Evolutionary conservation across 306 rosid species (phyloP).

Genomic region (Betula pendula): DNA sequence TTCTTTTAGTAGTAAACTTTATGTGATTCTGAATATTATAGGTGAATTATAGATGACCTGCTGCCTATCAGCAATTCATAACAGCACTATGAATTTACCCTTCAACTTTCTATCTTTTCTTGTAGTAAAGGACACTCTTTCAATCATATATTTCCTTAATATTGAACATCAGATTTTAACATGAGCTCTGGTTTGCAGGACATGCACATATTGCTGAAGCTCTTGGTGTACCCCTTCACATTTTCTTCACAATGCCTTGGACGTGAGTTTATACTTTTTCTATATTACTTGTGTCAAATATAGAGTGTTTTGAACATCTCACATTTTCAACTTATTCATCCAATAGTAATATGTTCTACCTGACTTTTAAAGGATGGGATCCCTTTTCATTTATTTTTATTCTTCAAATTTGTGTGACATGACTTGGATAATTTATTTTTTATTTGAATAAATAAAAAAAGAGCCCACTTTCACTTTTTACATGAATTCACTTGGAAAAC

Average conservation of each 20-base stretch:
- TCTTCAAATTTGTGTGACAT: background rate
- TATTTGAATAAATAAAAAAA: background rate
- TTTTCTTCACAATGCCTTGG: conserved; percentile 99
- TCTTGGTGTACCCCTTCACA: conserved; percentile 92
- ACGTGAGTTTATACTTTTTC: conserved; percentile 65
- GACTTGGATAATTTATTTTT: background rate
- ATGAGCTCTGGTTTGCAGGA: conserved; percentile 56
- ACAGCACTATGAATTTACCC: conserved; percentile 7
- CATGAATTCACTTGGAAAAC: background rate
- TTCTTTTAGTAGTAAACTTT: background rate
- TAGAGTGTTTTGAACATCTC: background rate
- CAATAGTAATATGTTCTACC: too few species aligned
- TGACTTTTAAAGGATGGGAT: background rate
- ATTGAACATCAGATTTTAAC: conserved; percentile 18
- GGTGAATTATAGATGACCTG: background rate
- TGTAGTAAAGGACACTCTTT: conserved; percentile 4
- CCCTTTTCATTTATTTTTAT: background rate
- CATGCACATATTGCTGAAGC: conserved; percentile 94
- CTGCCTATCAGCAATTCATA: conserved; percentile 1
- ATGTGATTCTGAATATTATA: background rate
- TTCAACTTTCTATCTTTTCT: background rate
- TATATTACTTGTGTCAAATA: conserved; percentile 1
- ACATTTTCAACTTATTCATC: background rate
- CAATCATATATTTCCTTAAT: conserved; percentile 17
- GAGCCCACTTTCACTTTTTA: background rate